Base-by-base conservation (phyloP, 2,329 filamentous ascomycete genomes). In the Byssothecium circinans region DNA sequence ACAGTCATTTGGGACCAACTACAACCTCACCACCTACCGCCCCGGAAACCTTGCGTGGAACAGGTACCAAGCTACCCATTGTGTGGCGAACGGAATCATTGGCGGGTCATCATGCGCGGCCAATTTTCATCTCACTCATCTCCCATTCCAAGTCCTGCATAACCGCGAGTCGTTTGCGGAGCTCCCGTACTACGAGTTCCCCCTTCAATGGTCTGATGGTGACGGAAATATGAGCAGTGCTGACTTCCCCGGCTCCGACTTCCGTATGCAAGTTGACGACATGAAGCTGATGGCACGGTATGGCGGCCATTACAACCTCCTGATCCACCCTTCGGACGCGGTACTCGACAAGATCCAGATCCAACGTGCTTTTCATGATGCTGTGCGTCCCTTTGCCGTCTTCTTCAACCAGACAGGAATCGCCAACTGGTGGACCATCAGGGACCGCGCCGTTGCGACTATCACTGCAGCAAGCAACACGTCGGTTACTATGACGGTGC, bases 191-290 rank as follows among this genome's bases (percentile, higher is more conserved):
- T 47, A 39, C 25, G 45, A 47, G 38, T 47, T 47, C 25, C 45
- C 45, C 3, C 45, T 47, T 19, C 45, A 47, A 20, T 47, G 45
- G 45, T 47, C 45, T 12, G 45, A 47, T 32, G 45, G 45, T 10
- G 45, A 47, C n/a, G 45, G 45, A 7, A 47, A 47, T 23, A 47
- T 47, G 45, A 47, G 45, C 25, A 47, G 45, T 17, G 45, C 45
- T 5, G 45, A 47, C 23, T 47, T 47, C 27, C 45, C 45, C 2
- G 45, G 45, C 12, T 47, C 45, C 10, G 45, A 47, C 25, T 47
- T 47, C 19, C 20, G 32, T n/a, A 42, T 42, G 17, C 45, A 47
- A 27, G 39, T 47, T 30, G 35, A 30, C 19, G 22, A 38, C 25
- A 47, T 47, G 25, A 42, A 36, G 23, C 35, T 33, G 14, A 47